Conservation (phyloP, 805 yeast species). For the Wickerhamomyces subpelliculosus region DNA sequence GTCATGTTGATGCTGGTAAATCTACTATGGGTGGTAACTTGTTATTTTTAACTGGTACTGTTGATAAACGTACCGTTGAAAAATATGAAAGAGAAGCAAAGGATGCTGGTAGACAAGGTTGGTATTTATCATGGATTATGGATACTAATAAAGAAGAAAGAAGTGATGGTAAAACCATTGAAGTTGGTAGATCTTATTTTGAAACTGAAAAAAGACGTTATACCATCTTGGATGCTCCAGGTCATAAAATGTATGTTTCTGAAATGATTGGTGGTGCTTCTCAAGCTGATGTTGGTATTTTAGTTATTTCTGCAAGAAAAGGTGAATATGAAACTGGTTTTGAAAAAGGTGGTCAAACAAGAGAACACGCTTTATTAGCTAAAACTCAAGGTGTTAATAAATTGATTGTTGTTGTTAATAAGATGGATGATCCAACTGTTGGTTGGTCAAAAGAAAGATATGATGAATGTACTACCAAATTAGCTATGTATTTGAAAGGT, state of each 20-base stretch:
- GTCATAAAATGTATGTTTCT: constrained; percentile 97
- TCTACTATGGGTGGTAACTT: constrained; percentile 99
- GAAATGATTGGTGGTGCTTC: constrained; percentile 99
- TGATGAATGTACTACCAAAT: constrained; percentile 86
- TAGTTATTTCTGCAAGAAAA: constrained; percentile 96
- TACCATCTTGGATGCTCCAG: constrained; percentile 98
- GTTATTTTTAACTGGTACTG: constrained; percentile 89
- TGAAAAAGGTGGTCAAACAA: constrained; percentile 97
- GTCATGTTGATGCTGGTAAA: constrained; percentile 99
- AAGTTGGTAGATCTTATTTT: constrained; percentile 95
- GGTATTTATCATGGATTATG: constrained; percentile 99
- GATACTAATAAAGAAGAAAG: constrained; percentile 99
- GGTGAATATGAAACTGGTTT: constrained; percentile 99
- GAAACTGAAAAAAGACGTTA: constrained; percentile 98
- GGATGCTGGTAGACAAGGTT: constrained; percentile 99
- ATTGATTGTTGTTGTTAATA: constrained; percentile 88
- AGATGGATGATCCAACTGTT: constrained; percentile 99
- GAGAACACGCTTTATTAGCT: constrained; percentile 96
- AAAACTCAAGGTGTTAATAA: constrained; percentile 98
- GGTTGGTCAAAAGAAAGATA: constrained; percentile 93
- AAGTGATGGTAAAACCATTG: constrained; percentile 97
- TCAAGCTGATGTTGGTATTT: constrained; percentile 97
- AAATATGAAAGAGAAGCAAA: constrained; percentile 97
- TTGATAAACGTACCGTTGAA: constrained; percentile 97
- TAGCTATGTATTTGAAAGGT: constrained; percentile 71